phyloP scores from a whole-genome alignment of 495 filamentous ascomycete species.

The Neurospora cerealis region DNA sequence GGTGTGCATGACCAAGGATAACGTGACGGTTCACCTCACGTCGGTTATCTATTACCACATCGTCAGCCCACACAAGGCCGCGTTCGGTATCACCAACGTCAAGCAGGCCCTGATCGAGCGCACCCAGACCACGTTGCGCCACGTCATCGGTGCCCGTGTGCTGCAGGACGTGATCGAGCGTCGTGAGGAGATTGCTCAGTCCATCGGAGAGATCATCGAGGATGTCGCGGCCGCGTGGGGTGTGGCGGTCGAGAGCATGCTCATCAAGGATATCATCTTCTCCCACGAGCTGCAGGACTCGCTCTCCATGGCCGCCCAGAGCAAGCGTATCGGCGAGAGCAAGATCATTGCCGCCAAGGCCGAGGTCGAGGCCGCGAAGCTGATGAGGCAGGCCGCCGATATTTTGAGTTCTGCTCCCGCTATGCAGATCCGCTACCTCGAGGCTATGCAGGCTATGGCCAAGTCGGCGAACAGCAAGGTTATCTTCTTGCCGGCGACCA shows the following conservation, averaged over 20 bases:
- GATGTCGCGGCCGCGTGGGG: conserved; percentile 92
- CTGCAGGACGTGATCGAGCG: conserved; percentile 98
- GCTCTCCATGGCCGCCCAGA: conserved; percentile 99
- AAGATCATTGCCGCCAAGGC: conserved; percentile 97
- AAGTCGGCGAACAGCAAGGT: conserved; percentile 94
- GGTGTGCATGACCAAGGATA: conserved; percentile 99
- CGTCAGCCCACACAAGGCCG: conserved; percentile 87
- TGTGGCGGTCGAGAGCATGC: conserved; percentile 93
- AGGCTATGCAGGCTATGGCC: conserved; percentile 99
- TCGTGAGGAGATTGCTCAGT: conserved; percentile 90
- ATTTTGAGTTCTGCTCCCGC: conserved; percentile 87
- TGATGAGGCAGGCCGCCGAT: conserved; percentile 97
- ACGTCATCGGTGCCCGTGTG: conserved; percentile 92
- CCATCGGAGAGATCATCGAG: conserved; percentile 95
- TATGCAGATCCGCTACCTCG: conserved; percentile 98
- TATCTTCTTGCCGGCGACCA: conserved; percentile 74
- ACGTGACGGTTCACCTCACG: conserved; percentile 85
- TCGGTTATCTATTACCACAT: conserved; percentile 99
- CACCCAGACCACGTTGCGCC: conserved; percentile 94
- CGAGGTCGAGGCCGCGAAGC: conserved; percentile 91
- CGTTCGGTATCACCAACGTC: conserved; percentile 93
- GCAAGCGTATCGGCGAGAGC: conserved; percentile 94
- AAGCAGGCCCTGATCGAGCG: conserved; percentile 92
- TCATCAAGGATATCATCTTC: conserved; percentile 99
- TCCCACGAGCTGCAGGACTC: conserved; percentile 90